phyloP scores from a whole-genome alignment of 2,329 filamentous ascomycete species.

The Alternaria arbusti region DNA sequence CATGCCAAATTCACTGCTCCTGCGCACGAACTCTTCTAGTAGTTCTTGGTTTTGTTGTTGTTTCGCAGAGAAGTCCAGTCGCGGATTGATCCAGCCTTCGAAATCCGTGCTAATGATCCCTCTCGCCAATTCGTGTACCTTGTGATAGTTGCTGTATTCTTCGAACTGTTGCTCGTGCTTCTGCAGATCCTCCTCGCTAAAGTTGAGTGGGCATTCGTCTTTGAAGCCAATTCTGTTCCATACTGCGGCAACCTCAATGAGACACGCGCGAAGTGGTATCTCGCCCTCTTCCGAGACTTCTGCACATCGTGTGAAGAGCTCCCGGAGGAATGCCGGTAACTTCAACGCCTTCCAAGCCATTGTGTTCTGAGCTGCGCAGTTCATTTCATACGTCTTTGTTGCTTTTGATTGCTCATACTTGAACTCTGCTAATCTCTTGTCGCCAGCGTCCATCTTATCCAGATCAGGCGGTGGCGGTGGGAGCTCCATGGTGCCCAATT shows the following conservation, averaged over 20 bases:
- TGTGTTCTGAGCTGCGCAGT: slow-evolving; percentile 28
- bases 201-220: slow-evolving; percentile 33
- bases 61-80: slow-evolving; percentile 30
- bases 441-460: slow-evolving; percentile 11
- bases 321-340: slow-evolving; percentile 25
- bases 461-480: slow-evolving; percentile 16
- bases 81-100: slow-evolving; percentile 46
- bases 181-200: slow-evolving; percentile 37
- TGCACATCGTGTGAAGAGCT: slow-evolving; percentile 41
- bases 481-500: slow-evolving; percentile 3
- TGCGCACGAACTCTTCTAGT: slow-evolving; percentile 18
- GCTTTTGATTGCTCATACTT: slow-evolving; percentile 11
- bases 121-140: slow-evolving; percentile 33
- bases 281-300: slow-evolving; percentile 37
- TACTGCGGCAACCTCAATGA: slow-evolving; percentile 39
- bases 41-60: slow-evolving; percentile 35
- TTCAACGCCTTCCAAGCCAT: background rate
- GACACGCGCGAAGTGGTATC: slow-evolving; percentile 42
- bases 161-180: slow-evolving; percentile 37
- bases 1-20: slow-evolving; percentile 18
- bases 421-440: too few species aligned
- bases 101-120: slow-evolving; percentile 42
- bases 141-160: slow-evolving; percentile 38
- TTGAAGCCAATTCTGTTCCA: slow-evolving; percentile 36
- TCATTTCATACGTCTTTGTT: slow-evolving; percentile 42